Evolutionary conservation across 768 basidiomycete genomes (phyloP).

Genomic region (Paxillus ammoniavirescens): DNA sequence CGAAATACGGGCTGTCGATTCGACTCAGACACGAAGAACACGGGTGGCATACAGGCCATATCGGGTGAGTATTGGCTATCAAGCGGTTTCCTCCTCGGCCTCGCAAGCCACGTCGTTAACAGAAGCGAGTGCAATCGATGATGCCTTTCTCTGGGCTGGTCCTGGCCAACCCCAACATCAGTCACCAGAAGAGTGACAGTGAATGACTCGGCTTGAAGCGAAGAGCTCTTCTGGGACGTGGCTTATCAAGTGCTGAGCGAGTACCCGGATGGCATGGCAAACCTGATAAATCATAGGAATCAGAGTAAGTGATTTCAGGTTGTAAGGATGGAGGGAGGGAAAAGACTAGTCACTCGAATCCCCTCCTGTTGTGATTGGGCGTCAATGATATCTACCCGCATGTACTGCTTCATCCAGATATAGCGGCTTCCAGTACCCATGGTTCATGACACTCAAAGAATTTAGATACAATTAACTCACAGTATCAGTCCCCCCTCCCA

Average conservation of each 20-base stretch:
- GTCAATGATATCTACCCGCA: neutral
- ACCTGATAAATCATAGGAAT: slow-evolving; percentile 40
- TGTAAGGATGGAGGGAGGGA: neutral
- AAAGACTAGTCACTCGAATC: neutral
- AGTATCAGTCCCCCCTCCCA: slow-evolving; percentile 90
- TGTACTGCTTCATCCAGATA: neutral
- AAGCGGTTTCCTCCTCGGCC: too few species aligned
- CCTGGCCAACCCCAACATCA: too few species aligned
- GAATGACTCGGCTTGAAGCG: too few species aligned
- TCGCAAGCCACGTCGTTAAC: too few species aligned
- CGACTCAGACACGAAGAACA: too few species aligned
- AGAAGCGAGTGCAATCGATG: too few species aligned
- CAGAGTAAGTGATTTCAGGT: neutral
- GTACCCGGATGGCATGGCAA: slow-evolving; percentile 72
- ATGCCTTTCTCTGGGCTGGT: too few species aligned
- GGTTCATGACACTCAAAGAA: neutral
- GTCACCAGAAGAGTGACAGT: too few species aligned
- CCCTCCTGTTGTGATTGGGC: neutral
- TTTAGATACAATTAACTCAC: slow-evolving; percentile 36
- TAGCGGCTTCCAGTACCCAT: neutral
- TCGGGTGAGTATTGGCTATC: too few species aligned
- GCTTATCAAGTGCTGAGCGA: slow-evolving; percentile 33
- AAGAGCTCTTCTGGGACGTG: too few species aligned
- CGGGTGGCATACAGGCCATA: too few species aligned
- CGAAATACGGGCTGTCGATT: too few species aligned